Evolutionary conservation across 2,329 filamentous ascomycete species (phyloP), one percentile per base, ranked within the genome.

Genomic region (Claviceps purpurea): DNA sequence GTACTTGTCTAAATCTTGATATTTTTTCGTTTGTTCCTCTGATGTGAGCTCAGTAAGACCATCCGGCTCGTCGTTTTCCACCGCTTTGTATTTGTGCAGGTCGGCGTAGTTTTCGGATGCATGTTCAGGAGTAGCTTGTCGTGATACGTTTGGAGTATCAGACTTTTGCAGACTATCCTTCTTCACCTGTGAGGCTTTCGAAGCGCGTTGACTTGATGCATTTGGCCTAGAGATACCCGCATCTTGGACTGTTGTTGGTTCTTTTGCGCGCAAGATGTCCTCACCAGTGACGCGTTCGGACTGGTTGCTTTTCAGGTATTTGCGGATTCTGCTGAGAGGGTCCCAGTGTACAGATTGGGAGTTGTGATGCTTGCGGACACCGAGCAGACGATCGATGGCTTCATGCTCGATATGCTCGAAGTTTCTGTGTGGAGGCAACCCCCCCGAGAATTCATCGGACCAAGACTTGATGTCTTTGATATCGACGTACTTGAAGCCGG

Each of bases 341-440:
- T 50, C 43, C 53, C 50, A 50, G 30, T 49, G 50, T 60, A 56
- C 34, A 58, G 61, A 37, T 57, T 57, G 6, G 52, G 49, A 7
- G 51, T 49, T 13, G 7, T 44, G 10, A 5, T 42, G 18, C 30
- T 58, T 55, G 18, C 65, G 59, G 22, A 64, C 62, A 48, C 68
- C 68, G 37, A 75, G 63, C 4, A 76, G 60, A 44, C 71, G 65
- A 49, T 74, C 68, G 52, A 75, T 66, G 4, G 70, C 70, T 22
- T 67, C 69, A 47, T 69, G 64, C 58, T 75, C 71, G 10, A 68
- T 68, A 52, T 74, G 70, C 52, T 74, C 70, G 34, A 70, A 70
- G 44, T 67, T 71, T 52, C 64, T 66, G 16, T 66, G 70, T 5
- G 69, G 66, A 3, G 68, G 67, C n/a, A 65, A 51, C 11, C 68